phyloP scores from a whole-genome alignment of 2,329 filamentous ascomycete species.

The Tolypocladium capitatum region DNA sequence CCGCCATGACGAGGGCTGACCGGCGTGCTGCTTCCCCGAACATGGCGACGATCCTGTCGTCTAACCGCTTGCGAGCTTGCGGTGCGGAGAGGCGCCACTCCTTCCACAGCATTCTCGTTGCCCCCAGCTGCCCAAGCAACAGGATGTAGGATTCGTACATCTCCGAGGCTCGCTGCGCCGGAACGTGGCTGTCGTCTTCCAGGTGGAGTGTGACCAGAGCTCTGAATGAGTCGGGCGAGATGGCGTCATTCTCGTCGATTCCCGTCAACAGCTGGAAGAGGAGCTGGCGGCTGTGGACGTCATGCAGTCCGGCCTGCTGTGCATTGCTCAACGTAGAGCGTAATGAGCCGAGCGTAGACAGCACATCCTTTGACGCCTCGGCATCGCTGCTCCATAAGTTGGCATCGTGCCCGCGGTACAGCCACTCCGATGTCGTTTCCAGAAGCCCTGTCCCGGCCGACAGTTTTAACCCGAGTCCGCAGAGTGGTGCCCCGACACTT shows the following conservation, averaged over 20 bases:
- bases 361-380: constrained; percentile 9
- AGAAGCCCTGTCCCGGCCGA: constrained; percentile 15
- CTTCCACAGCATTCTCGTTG: constrained; percentile 16
- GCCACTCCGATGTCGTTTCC: constrained; percentile 11
- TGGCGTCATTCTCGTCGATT: constrained; percentile 8
- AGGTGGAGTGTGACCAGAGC: constrained; percentile 8
- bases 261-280: constrained; percentile 18
- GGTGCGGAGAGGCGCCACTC: constrained; percentile 12
- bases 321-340: neutral
- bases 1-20: constrained; percentile 2
- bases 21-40: constrained; percentile 5
- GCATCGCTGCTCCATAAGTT: constrained; percentile 4
- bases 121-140: constrained; percentile 17
- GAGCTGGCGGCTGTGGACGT: constrained; percentile 7
- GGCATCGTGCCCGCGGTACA: constrained; percentile 10
- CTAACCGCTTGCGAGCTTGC: neutral
- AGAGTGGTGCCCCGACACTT: constrained; percentile 14
- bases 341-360: constrained; percentile 9
- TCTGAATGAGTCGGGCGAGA: constrained; percentile 12
- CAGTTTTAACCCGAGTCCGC: constrained; percentile 15
- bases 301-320: neutral
- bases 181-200: neutral
- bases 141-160: constrained; percentile 14
- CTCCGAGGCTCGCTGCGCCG: constrained; percentile 1
- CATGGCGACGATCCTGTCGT: neutral